Percentiles rank a stretch among this genome's conserved stretches.
These are phyloP conservation scores for Casuarina cunninghamiana DNA, from an alignment of 306 rosid genomes.

Conservation along the genomic window DNA sequence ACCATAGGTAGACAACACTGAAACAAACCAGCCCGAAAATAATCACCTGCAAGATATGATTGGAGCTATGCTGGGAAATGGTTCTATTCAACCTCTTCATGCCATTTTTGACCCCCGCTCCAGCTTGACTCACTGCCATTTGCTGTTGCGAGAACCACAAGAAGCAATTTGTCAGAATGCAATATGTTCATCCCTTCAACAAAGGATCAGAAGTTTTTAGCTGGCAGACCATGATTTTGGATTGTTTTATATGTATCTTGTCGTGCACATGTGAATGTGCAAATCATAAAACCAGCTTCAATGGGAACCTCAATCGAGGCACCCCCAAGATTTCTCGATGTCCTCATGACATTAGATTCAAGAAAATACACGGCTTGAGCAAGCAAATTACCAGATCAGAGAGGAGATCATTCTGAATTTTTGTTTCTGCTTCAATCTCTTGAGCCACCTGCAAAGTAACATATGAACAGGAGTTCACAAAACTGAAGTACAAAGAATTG, in stretches of 20 bases:
- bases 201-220: neutral
- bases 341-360: neutral
- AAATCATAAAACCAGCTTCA: neutral
- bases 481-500: neutral
- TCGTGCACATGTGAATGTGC: neutral
- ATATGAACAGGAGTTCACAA: neutral
- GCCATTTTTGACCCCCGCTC: conserved; percentile 32
- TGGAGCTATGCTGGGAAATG: conserved; percentile 23
- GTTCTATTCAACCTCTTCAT: conserved; percentile 35
- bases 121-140: conserved; percentile 37
- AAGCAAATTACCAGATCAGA: conserved; percentile 20
- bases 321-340: neutral
- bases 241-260: neutral
- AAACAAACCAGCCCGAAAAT: conserved; percentile 32
- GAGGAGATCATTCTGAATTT: conserved; percentile 34
- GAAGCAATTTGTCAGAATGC: conserved; percentile 21
- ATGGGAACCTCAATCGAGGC: neutral
- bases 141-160: conserved; percentile 27
- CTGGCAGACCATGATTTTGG: neutral
- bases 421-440: conserved; percentile 37
- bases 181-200: neutral
- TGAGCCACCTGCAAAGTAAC: conserved; percentile 34
- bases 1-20: conserved; percentile 29
- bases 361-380: neutral
- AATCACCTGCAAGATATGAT: conserved; percentile 34